Base-by-base conservation (phyloP, 768 basidiomycete species). In the Suillus subaureus region DNA sequence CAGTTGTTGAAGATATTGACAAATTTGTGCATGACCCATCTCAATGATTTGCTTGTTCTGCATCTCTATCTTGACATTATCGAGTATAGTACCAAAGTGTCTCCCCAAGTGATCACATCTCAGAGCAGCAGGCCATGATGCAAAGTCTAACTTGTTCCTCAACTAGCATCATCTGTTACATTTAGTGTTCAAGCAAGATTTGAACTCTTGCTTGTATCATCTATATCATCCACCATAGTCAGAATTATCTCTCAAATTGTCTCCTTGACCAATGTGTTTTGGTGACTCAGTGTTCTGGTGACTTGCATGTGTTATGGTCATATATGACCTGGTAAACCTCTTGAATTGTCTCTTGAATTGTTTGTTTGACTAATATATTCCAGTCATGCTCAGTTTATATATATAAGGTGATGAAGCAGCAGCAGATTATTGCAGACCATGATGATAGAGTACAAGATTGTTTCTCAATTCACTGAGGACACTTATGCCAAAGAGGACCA, bases 391-490 rank as follows among this genome's bases (percentile, higher is more conserved):
- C 35, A 35, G 35, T 35, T 35, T 9, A 1, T 23, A 23, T 49
- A 49, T 49, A 49, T 49, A 49, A 49, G 47, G n/a, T 13, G 23
- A 49, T 23, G n/a, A 49, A 49, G 13, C 23, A 23, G 5, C 47
- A 49, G 47, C 47, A 49, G n/a, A 49, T 49, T 49, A 49, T 23
- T 13, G 13, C 47, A 49, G 47, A 49, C n/a, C 12, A 6, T 12
- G 6, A 49, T 49, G 47, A 23, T 23, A 49, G 47, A 49, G 47
- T 49, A 49, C 0, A 23, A 49, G 23, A 49, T 49, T 6, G 2
- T 49, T 23, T 49, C 49, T 23, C 49, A 49, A 26, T 49, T 49
- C 49, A 49, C 49, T 2, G 64, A 67, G 40, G 67, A 65, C 23
- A 23, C 60, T 11, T 61, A 16, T 18, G 47, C 61, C 33, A 23